phyloP scores from a whole-genome alignment of 1,284 basidiomycete genomes.

The Caloboletus firmus region DNA sequence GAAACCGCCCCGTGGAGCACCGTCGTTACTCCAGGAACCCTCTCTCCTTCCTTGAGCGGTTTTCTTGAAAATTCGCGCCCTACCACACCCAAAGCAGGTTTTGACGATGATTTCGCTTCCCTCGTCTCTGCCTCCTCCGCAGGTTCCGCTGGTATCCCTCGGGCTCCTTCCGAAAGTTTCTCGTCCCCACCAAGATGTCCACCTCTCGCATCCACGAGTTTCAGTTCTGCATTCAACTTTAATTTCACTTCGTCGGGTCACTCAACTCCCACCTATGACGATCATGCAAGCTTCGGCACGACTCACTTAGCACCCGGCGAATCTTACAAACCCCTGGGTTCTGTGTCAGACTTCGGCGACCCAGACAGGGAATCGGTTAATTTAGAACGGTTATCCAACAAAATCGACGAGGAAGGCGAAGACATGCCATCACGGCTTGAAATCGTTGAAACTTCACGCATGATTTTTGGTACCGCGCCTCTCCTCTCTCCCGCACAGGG shows the following conservation, averaged over 20 bases:
- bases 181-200: conserved; percentile 11
- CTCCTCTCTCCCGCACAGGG: conserved; percentile 21
- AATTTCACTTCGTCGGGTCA: conserved; percentile 14
- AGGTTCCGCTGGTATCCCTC: conserved; percentile 1
- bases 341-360: conserved; percentile 48
- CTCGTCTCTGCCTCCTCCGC: conserved; percentile 59
- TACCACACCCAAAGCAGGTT: conserved; percentile 41
- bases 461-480: conserved; percentile 51
- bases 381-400: conserved; percentile 16
- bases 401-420: conserved; percentile 35
- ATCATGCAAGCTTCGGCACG: conserved; percentile 13
- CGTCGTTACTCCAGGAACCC: conserved; percentile 29
- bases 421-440: conserved; percentile 52
- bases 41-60: conserved; percentile 27
- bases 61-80: conserved; percentile 19
- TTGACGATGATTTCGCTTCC: conserved; percentile 78
- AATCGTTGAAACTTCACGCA: conserved; percentile 50
- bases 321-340: conserved; percentile 50
- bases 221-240: conserved; percentile 31
- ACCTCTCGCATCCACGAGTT: conserved; percentile 15
- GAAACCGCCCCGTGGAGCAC: conserved; percentile 28
- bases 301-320: conserved; percentile 22
- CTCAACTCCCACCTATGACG: conserved; percentile 30
- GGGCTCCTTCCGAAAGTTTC: conserved; percentile 1
- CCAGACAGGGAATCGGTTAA: conserved; percentile 24